phyloP scores from a whole-genome alignment of 257 asterid species.

The Nicotiana undulata region DNA sequence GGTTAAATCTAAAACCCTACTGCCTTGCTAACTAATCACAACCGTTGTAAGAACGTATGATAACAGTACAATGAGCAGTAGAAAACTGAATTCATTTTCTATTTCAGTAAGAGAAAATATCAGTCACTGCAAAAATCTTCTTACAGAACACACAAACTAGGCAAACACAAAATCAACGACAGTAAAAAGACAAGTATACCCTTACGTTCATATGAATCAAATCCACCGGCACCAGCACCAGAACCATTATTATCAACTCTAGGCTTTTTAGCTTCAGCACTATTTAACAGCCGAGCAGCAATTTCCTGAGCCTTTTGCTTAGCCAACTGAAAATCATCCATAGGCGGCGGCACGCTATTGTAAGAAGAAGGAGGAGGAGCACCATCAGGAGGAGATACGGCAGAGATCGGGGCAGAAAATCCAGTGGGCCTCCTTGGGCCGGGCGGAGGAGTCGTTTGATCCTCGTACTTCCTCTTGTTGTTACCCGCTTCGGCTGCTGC shows the following conservation, averaged over 20 bases:
- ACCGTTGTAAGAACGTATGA: background rate
- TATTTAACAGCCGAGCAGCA: slow-evolving; percentile 70
- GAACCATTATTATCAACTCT: slow-evolving; percentile 68
- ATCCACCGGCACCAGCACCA: slow-evolving; percentile 31
- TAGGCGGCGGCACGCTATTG: slow-evolving; percentile 68
- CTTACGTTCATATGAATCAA: background rate
- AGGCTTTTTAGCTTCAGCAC: slow-evolving; percentile 57
- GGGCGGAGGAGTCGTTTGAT: slow-evolving; percentile 47
- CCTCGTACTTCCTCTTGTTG: slow-evolving; percentile 54
- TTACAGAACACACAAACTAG: background rate
- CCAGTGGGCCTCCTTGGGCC: slow-evolving; percentile 61
- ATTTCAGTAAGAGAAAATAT: too few relatives aligned
- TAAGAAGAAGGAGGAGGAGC: slow-evolving; percentile 41
- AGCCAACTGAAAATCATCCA: slow-evolving; percentile 77
- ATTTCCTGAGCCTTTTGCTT: slow-evolving; percentile 93
- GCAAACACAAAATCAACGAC: background rate
- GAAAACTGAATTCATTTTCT: background rate
- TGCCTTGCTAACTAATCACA: background rate
- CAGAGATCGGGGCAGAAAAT: slow-evolving; percentile 52
- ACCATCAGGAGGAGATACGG: slow-evolving; percentile 45
- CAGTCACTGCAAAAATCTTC: too few relatives aligned
- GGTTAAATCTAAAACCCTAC: background rate
- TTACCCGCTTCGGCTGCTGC: slow-evolving; percentile 5
- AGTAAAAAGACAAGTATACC: background rate
- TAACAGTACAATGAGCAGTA: background rate